A percentile compares a stretch with the other conserved stretches of the same genome.
These are phyloP conservation scores for Neurospora sp. DNA, from an alignment of 495 filamentous ascomycete genomes.

Conservation along the genomic window DNA sequence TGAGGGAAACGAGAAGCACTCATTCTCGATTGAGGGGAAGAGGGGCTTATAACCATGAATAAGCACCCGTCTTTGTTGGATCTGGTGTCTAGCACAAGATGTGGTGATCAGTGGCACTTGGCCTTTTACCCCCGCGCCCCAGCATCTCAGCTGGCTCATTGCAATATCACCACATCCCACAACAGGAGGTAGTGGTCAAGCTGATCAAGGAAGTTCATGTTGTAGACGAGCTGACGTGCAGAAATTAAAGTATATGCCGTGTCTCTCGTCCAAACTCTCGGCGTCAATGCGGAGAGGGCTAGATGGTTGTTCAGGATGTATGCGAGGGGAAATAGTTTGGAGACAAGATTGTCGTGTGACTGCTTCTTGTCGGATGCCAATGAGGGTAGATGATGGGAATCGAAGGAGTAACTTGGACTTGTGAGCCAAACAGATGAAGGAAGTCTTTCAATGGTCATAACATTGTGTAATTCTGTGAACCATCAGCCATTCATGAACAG, in stretches of 20 bases:
- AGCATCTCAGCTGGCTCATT: not conserved
- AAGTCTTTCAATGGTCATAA: not conserved
- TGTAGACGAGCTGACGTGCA: not conserved
- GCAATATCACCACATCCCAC: not conserved
- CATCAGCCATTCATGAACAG: not conserved
- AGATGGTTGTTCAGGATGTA: not conserved
- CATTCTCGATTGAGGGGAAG: not conserved
- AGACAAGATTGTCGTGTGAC: not conserved
- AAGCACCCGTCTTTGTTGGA: not conserved
- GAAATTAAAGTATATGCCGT: not conserved
- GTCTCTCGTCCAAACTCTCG: not conserved
- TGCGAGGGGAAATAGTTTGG: not conserved
- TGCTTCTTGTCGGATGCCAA: not conserved
- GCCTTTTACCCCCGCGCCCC: not conserved
- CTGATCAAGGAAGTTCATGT: not conserved
- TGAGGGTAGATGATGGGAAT: not conserved
- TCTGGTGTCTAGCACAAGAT: not conserved
- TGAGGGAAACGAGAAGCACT: not conserved
- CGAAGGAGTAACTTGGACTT: not conserved
- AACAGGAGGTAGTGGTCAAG: not conserved
- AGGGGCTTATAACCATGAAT: not conserved
- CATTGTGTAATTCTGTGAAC: not conserved
- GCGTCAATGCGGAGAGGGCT: not conserved
- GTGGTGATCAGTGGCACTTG: not conserved
- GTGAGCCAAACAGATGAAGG: not conserved